Conservation (phyloP, 768 basidiomycete genomes). For the Sutorius australiensis region DNA sequence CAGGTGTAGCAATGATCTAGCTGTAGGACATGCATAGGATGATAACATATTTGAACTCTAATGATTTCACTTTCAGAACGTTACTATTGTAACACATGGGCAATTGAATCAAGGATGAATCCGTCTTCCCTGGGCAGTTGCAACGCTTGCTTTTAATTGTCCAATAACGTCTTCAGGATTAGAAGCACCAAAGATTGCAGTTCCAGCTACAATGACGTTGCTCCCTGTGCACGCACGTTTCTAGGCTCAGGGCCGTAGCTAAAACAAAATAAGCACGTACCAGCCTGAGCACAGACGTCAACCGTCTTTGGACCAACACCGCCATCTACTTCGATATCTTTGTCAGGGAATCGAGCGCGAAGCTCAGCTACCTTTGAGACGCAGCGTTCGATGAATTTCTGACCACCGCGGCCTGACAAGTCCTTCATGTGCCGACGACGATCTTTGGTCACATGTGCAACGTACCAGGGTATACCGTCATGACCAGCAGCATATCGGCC, state of each 20-base stretch:
- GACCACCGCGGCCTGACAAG: constrained; percentile 77
- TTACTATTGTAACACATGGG: neutral
- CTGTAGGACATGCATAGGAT: constrained; percentile 18
- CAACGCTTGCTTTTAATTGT: constrained; percentile 64
- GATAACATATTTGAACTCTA: constrained; percentile 28
- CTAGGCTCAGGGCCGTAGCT: neutral
- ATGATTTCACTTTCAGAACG: constrained; percentile 9
- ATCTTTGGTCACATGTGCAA: neutral
- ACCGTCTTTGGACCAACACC: constrained; percentile 93
- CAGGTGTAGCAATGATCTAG: constrained; percentile 9
- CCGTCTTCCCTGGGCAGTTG: constrained; percentile 56
- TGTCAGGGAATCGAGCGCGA: constrained; percentile 83
- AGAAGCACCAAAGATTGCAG: constrained; percentile 85
- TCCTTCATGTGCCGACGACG: neutral
- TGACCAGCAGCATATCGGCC: constrained; percentile 95
- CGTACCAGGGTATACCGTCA: constrained; percentile 93
- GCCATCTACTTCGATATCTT: constrained; percentile 98
- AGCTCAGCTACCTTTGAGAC: constrained; percentile 91
- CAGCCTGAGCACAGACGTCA: constrained; percentile 83
- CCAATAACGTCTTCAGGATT: constrained; percentile 77
- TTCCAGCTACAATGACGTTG: constrained; percentile 98
- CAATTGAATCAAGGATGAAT: constrained; percentile 12
- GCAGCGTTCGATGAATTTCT: constrained; percentile 92
- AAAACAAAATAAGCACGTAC: constrained; percentile 36
- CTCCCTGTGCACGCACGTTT: constrained; percentile 54